phyloP scores from a whole-genome alignment of 306 rosid genomes.

The Betula pendula region DNA sequence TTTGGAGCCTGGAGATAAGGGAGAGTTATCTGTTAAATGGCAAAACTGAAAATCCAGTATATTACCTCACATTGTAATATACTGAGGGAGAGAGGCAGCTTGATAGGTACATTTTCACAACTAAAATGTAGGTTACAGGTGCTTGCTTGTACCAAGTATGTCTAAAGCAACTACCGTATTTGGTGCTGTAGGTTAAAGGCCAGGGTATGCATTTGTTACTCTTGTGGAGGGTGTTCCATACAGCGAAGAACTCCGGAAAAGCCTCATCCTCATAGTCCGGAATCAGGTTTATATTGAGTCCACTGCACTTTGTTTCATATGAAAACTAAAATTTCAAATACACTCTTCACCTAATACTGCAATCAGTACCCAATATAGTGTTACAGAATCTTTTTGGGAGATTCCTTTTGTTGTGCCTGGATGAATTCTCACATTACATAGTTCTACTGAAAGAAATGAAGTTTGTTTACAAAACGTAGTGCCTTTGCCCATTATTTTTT shows the following conservation, averaged over 20 bases:
- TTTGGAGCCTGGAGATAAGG: conserved; percentile 80
- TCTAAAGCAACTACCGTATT: conserved; percentile 27
- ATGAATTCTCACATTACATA: background rate
- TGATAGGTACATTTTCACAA: conserved; percentile 9
- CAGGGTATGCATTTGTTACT: conserved; percentile 92
- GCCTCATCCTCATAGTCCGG: conserved; percentile 72
- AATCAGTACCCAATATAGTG: background rate
- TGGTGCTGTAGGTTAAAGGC: conserved; percentile 77
- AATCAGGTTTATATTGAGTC: conserved; percentile 60
- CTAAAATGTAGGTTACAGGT: conserved; percentile 7
- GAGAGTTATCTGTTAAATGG: conserved; percentile 13
- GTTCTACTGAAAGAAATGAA: background rate
- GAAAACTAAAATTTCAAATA: conserved; percentile 6
- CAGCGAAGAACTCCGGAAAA: conserved; percentile 84
- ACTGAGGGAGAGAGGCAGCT: too few species aligned
- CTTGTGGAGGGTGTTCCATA: conserved; percentile 85
- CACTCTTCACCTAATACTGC: background rate
- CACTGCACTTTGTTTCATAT: conserved; percentile 12
- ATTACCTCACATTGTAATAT: too few species aligned
- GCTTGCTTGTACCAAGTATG: conserved; percentile 21
- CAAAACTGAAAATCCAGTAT: background rate
- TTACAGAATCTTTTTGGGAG: background rate
- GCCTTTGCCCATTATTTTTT: background rate
- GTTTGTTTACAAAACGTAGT: background rate
- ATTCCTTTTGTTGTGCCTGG: background rate